phyloP scores from a whole-genome alignment of 495 filamentous ascomycete species.

The Penicillium alfredii region DNA sequence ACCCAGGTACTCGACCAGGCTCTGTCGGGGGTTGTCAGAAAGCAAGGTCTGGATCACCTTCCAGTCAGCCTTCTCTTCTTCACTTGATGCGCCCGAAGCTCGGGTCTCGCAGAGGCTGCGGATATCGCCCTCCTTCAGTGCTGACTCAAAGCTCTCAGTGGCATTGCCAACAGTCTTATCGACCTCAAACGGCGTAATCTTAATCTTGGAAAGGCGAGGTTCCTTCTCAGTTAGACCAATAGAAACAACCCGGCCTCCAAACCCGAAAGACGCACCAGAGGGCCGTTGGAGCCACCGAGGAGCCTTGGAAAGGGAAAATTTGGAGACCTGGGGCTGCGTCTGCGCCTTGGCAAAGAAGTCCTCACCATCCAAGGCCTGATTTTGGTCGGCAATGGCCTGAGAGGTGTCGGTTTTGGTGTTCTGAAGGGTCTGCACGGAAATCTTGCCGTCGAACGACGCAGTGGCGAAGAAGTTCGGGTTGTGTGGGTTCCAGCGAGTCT shows the following conservation, averaged over 20 bases:
- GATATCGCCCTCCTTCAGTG: slow-evolving; percentile 71
- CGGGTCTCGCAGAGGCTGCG: slow-evolving; percentile 74
- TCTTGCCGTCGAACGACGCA: slow-evolving; percentile 94
- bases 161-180: slow-evolving; percentile 79
- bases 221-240: slow-evolving; percentile 58
- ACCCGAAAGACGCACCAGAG: slow-evolving; percentile 85
- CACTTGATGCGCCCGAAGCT: slow-evolving; percentile 62
- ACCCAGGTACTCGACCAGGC: slow-evolving; percentile 80
- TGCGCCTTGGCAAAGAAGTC: slow-evolving; percentile 96
- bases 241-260: slow-evolving; percentile 86
- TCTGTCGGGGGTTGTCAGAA: slow-evolving; percentile 69
- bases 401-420: slow-evolving; percentile 60
- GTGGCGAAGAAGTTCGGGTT: slow-evolving; percentile 89
- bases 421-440: slow-evolving; percentile 86
- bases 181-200: slow-evolving; percentile 80
- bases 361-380: slow-evolving; percentile 75
- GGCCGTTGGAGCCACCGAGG: slow-evolving; percentile 89
- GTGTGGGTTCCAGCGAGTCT: slow-evolving; percentile 88
- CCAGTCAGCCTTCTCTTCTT: slow-evolving; percentile 95
- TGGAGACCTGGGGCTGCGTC: slow-evolving; percentile 79
- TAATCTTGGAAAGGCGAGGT: slow-evolving; percentile 67
- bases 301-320: slow-evolving; percentile 77
- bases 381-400: slow-evolving; percentile 49
- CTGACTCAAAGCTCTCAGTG: slow-evolving; percentile 79
- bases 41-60: slow-evolving; percentile 85